Percentiles rank a stretch among this genome's conserved stretches.
Conservation (phyloP, 2,329 filamentous ascomycete species). For the Elsinoe necatrix region DNA sequence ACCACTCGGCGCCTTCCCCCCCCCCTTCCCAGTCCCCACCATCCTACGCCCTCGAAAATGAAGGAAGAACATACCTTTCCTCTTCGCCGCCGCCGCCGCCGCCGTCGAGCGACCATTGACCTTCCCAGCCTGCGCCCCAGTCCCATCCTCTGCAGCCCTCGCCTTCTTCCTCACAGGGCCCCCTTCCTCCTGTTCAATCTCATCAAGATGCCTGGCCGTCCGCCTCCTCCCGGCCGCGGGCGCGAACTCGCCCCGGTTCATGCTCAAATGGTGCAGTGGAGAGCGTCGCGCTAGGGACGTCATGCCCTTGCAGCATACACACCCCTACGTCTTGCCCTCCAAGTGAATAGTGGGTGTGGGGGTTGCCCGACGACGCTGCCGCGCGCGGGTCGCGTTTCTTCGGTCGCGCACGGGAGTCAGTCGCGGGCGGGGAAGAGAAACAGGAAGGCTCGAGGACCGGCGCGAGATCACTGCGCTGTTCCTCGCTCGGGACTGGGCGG, state of each 20-base stretch:
- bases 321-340: no score
- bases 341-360: no score
- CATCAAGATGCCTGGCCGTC: conserved; percentile 36
- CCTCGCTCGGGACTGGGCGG: no score
- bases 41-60: not conserved
- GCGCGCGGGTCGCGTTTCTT: not conserved
- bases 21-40: not conserved
- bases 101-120: conserved; percentile 20
- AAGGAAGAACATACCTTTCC: conserved; percentile 16
- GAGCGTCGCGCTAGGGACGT: conserved; percentile 28
- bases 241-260: conserved; percentile 35
- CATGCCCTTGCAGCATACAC: conserved; percentile 13
- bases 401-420: no score
- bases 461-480: no score
- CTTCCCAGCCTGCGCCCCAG: conserved; percentile 30
- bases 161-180: conserved; percentile 37
- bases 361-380: no score
- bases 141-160: conserved; percentile 31
- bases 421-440: no score
- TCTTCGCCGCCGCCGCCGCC: conserved; percentile 11
- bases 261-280: conserved; percentile 36
- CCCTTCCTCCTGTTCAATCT: conserved; percentile 37
- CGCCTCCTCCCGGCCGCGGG: conserved; percentile 33
- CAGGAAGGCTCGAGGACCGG: no score
- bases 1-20: not conserved